Base-by-base conservation (phyloP, 805 yeast species). In the Pichia paraexigua region DNA sequence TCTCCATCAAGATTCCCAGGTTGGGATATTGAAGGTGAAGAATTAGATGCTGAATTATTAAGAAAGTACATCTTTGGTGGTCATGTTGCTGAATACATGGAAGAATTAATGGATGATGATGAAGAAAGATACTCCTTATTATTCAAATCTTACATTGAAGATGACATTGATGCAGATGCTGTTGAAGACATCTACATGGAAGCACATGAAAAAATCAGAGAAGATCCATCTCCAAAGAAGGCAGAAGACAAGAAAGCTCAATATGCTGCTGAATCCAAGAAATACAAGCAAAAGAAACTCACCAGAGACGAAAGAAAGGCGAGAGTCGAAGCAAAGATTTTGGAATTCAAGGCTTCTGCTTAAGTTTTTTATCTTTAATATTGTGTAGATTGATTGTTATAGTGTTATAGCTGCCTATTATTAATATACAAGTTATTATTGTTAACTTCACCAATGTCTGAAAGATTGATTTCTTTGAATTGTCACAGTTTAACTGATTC, bases 1-100 rank as follows among this genome's bases (percentile, higher is more conserved):
- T 89, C 96, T 67, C 87, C 96, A 72, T 91, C 91, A 84, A 91
- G 99, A 86, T 94, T 91, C 96, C 99, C 99, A 78, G 99, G 99
- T 80, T 94, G 92, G 95, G 99, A 94, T 77, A 88, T 92, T 69
- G 99, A 94, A 82, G 71, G 85, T 68, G 96, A 94, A 82, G 99
- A 94, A 80, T 84, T 94, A 69, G 99, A 94, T 73, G 89, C 97
- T 68, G 99, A 94, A 73, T 76, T 83, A 65, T 84, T 94, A 76
- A 89, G 97, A 89, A 89, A 88, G 79, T 94, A 94, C 95, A 94
- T 94, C 82, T 86, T 92, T 73, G 98, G 96, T 82, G 98, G 98
- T 77, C 99, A 94, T 87, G 91, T 94, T 71, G 85, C 99, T 71
- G 98, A 94, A 83, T 94, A 94, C 94, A 94, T 94, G 97, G 99